Evolutionary conservation across 108 stramenopile genomes (phyloP), one percentile per base, ranked within the genome.

Genomic region (Stephanodiscus minutulus): DNA sequence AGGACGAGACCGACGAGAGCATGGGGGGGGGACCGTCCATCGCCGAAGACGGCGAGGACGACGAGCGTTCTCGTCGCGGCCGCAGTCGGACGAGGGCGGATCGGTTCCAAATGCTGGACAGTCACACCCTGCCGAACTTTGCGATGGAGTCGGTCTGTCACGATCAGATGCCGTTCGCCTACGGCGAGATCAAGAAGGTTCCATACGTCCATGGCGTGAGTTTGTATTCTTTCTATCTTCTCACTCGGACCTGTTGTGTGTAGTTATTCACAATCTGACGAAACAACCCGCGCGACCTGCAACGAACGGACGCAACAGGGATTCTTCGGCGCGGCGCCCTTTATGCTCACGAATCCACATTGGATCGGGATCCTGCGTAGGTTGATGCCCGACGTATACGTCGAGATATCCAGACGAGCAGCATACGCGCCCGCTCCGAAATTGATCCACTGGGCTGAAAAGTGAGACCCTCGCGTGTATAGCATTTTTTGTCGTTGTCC

Each of bases 401-500:
- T 91, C 21, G 91, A 92, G 74, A 89, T 95, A 62, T 80, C 83
- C 4, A 82, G 85, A 25, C 89, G 91, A 64, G 84, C 91, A 28
- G 61, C 83, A 7, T 77, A 77, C 47, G 80, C 80, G 12, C 86
- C 88, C 25, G 84, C 86, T 0, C 83, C 88, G 13, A 69, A 73
- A 64, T 66, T 92, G 17, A 95, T 95, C 55, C 94, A 95, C 66
- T 95, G 94, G 94, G 94, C 91, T 5, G 94, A 95, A 69, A 92
- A 95, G 72, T 73, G 43, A 73, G 72, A 62, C 25, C 35, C 13
- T 33, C 31, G 31, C 31, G 31, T 33, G 31, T 25, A 21, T 29
- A 7, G 24, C 7, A 29, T 48, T 48, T 48, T 48, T 18, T 6
- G 18, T 48, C 47, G 47, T 48, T 6, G 7, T 44, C 43, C 43